Evolutionary conservation across 192 early-diverging fungal genomes (phyloP), one percentile per base, ranked within the genome.

Genomic region (Chytriomyces confervae): DNA sequence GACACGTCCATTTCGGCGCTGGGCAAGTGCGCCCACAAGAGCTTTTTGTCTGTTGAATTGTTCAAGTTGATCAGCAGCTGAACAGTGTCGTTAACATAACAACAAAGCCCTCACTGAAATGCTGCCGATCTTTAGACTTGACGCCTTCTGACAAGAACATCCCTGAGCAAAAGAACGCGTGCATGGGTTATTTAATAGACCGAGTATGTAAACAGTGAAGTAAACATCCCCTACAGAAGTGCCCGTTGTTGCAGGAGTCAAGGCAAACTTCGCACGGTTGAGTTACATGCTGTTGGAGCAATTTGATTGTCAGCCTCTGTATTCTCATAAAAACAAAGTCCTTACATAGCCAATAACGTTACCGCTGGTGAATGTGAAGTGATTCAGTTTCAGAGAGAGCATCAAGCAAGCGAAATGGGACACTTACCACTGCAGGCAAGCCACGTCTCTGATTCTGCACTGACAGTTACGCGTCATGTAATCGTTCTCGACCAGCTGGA

Each of bases 181-280:
- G 13, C 20, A 13, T 57, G 36, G 36, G 36, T 36, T 36, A 36
- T 36, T 36, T 36, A 36, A 36, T 36, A 4, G 20, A 57, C 53
- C 53, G 60, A 80, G 94, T 94, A 92, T 95, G 95, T 69, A 79
- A 97, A 98, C 96, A 98, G 36, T 4, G 4, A 2, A 36, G 36
- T 36, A 36, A 36, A 36, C 2, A 36, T 36, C 36, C 36, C 36
- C 36, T 98, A 95, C 95, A 97, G 83, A 96, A 96, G 75, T 98
- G 96, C 0, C 97, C 97, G 81, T 98, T 98, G 84, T 98, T 95
- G 79, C 94, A 94, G 27, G 95, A 90, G 57, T 94, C 92, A 51
- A 98, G 85, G 75, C 97, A 98, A 11, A 87, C 84, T 48, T 91
- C 83, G 78, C 97, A 98, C 0, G 89, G 94, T 71, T 91, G 90